Conservation (phyloP, 2,329 filamentous ascomycete genomes). For the Clarireedia hainanense region DNA sequence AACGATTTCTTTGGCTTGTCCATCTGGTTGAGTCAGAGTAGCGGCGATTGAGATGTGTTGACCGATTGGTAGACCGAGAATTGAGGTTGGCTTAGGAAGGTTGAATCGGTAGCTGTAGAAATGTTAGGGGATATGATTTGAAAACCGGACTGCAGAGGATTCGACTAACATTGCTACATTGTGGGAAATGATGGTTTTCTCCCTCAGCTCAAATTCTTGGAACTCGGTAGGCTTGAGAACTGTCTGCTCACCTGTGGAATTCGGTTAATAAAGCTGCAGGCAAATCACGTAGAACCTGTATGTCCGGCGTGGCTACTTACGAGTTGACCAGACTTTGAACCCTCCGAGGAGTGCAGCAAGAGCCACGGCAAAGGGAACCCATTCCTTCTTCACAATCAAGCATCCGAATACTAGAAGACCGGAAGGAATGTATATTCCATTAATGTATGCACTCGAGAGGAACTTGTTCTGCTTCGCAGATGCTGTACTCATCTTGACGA, state of each 20-base stretch:
- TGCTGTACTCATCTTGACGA: constrained; percentile 5
- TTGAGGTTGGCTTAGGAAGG: constrained; percentile 67
- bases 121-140: constrained; percentile 2
- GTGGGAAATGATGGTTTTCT: constrained; percentile 94
- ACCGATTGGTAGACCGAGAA: constrained; percentile 94
- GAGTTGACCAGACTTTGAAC: constrained; percentile 62
- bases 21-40: constrained; percentile 55
- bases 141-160: neutral
- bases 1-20: constrained; percentile 72
- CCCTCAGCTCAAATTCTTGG: constrained; percentile 86
- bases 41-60: constrained; percentile 98
- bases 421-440: constrained; percentile 80
- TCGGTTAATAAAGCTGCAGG: constrained; percentile 8
- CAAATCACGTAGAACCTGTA: neutral
- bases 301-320: constrained; percentile 42
- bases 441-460: constrained; percentile 55
- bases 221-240: constrained; percentile 81
- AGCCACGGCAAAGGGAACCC: constrained; percentile 60
- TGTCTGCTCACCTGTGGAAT: constrained; percentile 58
- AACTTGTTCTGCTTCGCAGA: constrained; percentile 10
- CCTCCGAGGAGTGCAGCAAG: constrained; percentile 58
- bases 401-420: constrained; percentile 69
- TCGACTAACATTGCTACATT: constrained; percentile 81
- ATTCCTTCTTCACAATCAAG: constrained; percentile 72
- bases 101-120: constrained; percentile 77